Evolutionary conservation across 495 filamentous ascomycete genomes (phyloP).

Genomic region (Penicillium egyptiacum): DNA sequence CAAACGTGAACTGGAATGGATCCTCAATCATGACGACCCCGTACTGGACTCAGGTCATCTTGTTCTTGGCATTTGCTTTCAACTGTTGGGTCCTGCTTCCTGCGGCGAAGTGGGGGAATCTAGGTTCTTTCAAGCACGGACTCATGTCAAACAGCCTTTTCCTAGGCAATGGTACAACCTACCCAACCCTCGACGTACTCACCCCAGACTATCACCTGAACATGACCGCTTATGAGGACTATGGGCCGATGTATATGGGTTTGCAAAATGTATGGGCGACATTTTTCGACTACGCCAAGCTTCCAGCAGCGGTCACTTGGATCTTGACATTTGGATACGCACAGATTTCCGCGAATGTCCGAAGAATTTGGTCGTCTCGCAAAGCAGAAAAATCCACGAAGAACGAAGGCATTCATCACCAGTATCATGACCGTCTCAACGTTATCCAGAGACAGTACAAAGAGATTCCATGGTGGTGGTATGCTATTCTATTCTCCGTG

Average conservation of each 20-base stretch:
- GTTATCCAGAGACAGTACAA: constrained; percentile 55
- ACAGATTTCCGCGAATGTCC: constrained; percentile 42
- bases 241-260: constrained; percentile 53
- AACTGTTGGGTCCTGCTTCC: constrained; percentile 57
- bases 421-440: constrained; percentile 55
- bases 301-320: constrained; percentile 56
- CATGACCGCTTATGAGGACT: constrained; percentile 51
- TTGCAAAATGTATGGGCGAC: constrained; percentile 54
- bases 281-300: constrained; percentile 58
- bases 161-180: constrained; percentile 48
- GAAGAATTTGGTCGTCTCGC: constrained; percentile 37
- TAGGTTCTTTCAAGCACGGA: constrained; percentile 50
- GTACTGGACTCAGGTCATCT: constrained; percentile 55
- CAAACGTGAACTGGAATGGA: constrained; percentile 53
- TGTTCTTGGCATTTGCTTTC: constrained; percentile 53
- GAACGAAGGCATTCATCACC: constrained; percentile 46
- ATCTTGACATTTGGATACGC: constrained; percentile 54
- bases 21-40: constrained; percentile 54
- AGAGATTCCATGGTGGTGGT: constrained; percentile 59
- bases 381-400: constrained; percentile 15
- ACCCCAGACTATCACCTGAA: constrained; percentile 51
- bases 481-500: constrained; percentile 43
- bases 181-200: constrained; percentile 48
- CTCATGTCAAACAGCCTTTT: constrained; percentile 57
- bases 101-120: constrained; percentile 53